phyloP scores from a whole-genome alignment of 2,329 filamentous ascomycete genomes.

The Hypoxylon sp. region DNA sequence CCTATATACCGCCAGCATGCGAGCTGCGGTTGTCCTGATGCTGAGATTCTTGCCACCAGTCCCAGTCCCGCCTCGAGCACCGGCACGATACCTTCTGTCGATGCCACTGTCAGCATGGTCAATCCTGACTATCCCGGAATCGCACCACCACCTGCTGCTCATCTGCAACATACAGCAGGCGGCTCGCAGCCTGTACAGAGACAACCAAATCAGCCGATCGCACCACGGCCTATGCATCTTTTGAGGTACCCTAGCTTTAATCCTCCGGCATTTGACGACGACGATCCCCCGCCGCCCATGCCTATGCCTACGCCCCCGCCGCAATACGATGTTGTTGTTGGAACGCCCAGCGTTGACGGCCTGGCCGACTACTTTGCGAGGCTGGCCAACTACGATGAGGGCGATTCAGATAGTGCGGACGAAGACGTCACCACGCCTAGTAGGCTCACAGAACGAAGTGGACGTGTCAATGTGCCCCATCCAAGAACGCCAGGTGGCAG shows the following conservation, averaged over 20 bases:
- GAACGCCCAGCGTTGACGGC: slow-evolving; percentile 75
- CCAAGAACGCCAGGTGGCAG: slow-evolving; percentile 69
- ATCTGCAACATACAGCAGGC: slow-evolving; percentile 59
- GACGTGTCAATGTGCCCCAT: slow-evolving; percentile 71
- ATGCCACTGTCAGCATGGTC: slow-evolving; percentile 48
- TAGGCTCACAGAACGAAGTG: slow-evolving; percentile 65
- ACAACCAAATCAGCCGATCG: slow-evolving; percentile 38
- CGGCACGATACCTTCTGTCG: slow-evolving; percentile 61
- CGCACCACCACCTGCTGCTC: slow-evolving; percentile 70
- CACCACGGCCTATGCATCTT: slow-evolving; percentile 84
- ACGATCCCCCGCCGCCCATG: slow-evolving; percentile 78
- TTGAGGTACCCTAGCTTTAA: slow-evolving; percentile 88
- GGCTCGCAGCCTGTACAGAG: slow-evolving; percentile 51
- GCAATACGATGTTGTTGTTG: slow-evolving; percentile 84
- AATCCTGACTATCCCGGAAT: slow-evolving; percentile 52
- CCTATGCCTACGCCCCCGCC: slow-evolving; percentile 80
- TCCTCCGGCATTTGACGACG: slow-evolving; percentile 88
- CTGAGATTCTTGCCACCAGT: slow-evolving; percentile 64
- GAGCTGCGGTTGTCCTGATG: slow-evolving; percentile 70
- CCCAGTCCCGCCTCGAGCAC: slow-evolving; percentile 77
- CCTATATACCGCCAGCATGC: slow-evolving; percentile 65
- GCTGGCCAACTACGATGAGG: slow-evolving; percentile 77
- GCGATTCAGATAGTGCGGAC: slow-evolving; percentile 56
- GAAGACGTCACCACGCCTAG: slow-evolving; percentile 52
- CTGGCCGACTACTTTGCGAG: slow-evolving; percentile 91